Conservation (phyloP, 208 protist genomes). For the Leishmania gerbilli region DNA sequence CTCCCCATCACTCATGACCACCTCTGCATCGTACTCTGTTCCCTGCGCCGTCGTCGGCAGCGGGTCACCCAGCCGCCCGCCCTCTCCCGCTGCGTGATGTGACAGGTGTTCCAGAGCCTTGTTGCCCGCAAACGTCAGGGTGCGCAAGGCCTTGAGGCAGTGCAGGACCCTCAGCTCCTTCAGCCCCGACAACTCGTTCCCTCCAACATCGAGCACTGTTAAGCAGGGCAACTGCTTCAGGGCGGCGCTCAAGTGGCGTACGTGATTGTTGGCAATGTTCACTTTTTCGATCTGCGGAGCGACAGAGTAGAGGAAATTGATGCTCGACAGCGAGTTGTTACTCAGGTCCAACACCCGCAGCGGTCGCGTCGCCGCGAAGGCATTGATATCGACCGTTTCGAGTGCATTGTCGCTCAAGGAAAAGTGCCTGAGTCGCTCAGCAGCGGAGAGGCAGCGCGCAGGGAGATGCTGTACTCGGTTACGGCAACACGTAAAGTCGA, state of each 20-base stretch:
- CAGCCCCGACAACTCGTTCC: slow-evolving; percentile 21
- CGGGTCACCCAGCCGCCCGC: neutral
- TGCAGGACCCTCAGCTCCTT: slow-evolving; percentile 21
- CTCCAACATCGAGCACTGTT: slow-evolving; percentile 18
- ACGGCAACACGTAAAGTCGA: slow-evolving; percentile 46
- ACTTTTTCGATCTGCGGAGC: slow-evolving; percentile 54
- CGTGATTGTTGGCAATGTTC: slow-evolving; percentile 55
- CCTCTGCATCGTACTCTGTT: slow-evolving; percentile 35
- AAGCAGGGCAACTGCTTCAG: slow-evolving; percentile 48
- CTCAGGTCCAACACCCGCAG: slow-evolving; percentile 61
- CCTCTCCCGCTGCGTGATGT: neutral
- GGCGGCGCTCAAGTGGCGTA: slow-evolving; percentile 33
- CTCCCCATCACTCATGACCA: slow-evolving; percentile 38
- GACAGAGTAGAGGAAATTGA: slow-evolving; percentile 53
- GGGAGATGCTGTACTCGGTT: slow-evolving; percentile 54
- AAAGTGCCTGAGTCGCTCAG: slow-evolving; percentile 48
- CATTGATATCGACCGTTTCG: slow-evolving; percentile 26
- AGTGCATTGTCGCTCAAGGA: slow-evolving; percentile 47
- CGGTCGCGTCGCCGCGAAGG: slow-evolving; percentile 46
- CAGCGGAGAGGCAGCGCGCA: slow-evolving; percentile 17
- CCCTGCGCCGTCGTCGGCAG: neutral
- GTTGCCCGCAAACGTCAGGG: slow-evolving; percentile 48
- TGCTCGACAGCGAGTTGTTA: slow-evolving; percentile 52
- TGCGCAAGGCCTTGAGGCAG: slow-evolving; percentile 36
- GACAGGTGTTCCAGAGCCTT: slow-evolving; percentile 9